Percentiles rank a stretch among this genome's conserved stretches.
These are phyloP conservation scores for Podosphaera xanthii DNA, from an alignment of 2,329 filamentous ascomycete genomes.

Conservation along the genomic window DNA sequence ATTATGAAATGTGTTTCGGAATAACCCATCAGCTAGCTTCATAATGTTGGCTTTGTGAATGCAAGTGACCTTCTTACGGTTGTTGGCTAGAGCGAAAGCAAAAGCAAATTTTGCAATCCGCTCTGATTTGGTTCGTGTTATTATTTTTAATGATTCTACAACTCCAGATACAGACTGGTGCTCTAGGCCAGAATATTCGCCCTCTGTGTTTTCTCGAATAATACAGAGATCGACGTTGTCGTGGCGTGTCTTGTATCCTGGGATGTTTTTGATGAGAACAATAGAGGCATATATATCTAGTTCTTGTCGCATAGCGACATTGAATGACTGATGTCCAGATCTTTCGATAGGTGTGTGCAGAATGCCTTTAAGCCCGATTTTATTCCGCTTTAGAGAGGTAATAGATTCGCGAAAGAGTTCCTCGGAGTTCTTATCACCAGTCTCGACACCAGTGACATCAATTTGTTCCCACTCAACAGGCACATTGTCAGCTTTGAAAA, in stretches of 20 bases:
- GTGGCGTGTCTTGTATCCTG: conserved; percentile 92
- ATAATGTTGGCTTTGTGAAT: conserved; percentile 99
- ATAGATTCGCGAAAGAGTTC: conserved; percentile 91
- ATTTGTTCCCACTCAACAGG: conserved; percentile 98
- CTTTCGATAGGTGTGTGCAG: conserved; percentile 92
- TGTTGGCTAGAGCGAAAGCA: conserved; percentile 92
- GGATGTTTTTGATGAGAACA: conserved; percentile 97
- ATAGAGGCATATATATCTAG: conserved; percentile 99
- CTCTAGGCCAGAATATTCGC: conserved; percentile 96
- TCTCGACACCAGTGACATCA: conserved; percentile 77
- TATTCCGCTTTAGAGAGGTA: conserved; percentile 89
- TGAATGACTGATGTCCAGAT: conserved; percentile 97
- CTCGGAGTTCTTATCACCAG: conserved; percentile 66
- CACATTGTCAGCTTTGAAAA: conserved; percentile 99
- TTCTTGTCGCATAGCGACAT: conserved; percentile 95
- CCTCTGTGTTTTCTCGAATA: conserved; percentile 99
- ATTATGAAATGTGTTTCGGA: conserved; percentile 91
- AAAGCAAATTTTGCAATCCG: conserved; percentile 98
- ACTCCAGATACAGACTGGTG: conserved; percentile 93
- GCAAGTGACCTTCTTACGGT: conserved; percentile 97
- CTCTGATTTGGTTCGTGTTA: conserved; percentile 96
- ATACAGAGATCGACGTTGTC: conserved; percentile 95
- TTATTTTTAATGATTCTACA: conserved; percentile 98
- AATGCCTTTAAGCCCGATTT: conserved; percentile 96
- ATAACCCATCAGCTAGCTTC: conserved; percentile 97